Percentiles rank a stretch among this genome's conserved stretches.
These are phyloP conservation scores for Fistulinella cinereoalba DNA, from an alignment of 1,284 basidiomycete genomes.

Conservation along the genomic window DNA sequence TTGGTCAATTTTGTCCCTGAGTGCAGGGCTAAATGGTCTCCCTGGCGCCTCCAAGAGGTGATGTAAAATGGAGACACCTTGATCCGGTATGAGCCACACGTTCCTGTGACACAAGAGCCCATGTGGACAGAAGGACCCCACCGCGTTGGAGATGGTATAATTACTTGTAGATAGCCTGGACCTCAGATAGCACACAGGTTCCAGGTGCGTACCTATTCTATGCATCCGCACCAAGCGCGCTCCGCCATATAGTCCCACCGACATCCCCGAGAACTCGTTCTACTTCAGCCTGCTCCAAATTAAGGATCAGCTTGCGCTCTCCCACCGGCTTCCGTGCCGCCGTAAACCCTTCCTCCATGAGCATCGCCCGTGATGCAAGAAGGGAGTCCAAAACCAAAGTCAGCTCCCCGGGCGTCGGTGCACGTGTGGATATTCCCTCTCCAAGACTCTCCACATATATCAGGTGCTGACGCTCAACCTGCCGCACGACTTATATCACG, in stretches of 20 bases:
- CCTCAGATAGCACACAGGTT: no score
- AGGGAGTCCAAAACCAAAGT: constrained; percentile 63
- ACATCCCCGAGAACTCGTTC: constrained; percentile 72
- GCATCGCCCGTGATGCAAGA: constrained; percentile 65
- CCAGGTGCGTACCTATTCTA: no score
- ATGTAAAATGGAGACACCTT: no score
- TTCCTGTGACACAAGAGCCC: no score
- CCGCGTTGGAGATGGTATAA: no score
- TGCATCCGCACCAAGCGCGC: constrained; percentile 37
- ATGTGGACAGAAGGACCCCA: no score
- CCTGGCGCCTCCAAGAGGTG: no score
- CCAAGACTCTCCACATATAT: constrained; percentile 59
- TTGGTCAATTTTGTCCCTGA: no score
- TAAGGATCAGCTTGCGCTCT: constrained; percentile 63
- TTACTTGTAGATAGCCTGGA: no score
- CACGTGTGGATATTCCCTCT: constrained; percentile 48
- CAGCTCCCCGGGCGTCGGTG: constrained; percentile 57
- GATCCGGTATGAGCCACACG: no score
- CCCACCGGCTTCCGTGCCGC: constrained; percentile 51
- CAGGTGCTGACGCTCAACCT: constrained; percentile 69
- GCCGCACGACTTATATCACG: constrained; percentile 7
- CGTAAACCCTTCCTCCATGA: constrained; percentile 61
- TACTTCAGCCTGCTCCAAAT: constrained; percentile 68
- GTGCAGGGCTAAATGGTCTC: no score
- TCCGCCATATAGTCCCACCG: constrained; percentile 68